Percentiles rank a stretch among this genome's conserved stretches.
These are phyloP conservation scores for Exophiala calicioides DNA, from an alignment of 2,329 filamentous ascomycete genomes.

Conservation along the genomic window DNA sequence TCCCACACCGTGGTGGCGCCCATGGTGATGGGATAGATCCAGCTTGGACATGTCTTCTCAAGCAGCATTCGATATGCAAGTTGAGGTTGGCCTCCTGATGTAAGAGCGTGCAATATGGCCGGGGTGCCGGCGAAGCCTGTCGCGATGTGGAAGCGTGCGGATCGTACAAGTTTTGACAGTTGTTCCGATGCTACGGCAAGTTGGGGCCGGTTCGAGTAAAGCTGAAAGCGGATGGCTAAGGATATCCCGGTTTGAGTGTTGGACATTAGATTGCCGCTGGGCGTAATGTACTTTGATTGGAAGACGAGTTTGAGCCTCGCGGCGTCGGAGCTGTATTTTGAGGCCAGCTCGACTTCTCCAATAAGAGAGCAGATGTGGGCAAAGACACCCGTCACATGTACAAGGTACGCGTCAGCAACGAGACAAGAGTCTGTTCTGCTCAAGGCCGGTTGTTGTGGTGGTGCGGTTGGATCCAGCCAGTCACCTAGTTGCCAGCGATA, in stretches of 20 bases:
- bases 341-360: constrained; percentile 26
- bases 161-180: constrained; percentile 29
- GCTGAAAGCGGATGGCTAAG: constrained; percentile 33
- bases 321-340: constrained; percentile 30
- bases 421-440: constrained; percentile 38
- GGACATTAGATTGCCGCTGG: constrained; percentile 33
- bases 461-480: constrained; percentile 46
- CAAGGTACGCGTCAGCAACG: constrained; percentile 44
- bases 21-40: constrained; percentile 46
- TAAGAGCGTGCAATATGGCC: constrained; percentile 35
- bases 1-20: constrained; percentile 49
- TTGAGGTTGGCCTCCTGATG: constrained; percentile 27
- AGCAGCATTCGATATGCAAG: constrained; percentile 45
- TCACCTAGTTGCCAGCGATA: constrained; percentile 41
- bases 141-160: constrained; percentile 35
- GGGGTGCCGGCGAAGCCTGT: constrained; percentile 42
- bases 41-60: constrained; percentile 39
- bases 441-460: constrained; percentile 37
- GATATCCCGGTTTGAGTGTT: constrained; percentile 38
- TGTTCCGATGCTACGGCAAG: constrained; percentile 26
- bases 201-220: constrained; percentile 28
- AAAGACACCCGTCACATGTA: constrained; percentile 38
- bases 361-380: constrained; percentile 34
- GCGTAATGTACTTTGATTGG: constrained; percentile 35
- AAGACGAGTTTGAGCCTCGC: constrained; percentile 33